A percentile compares a stretch with the other conserved stretches of the same genome.
Conservation (phyloP, 352 stramenopile genomes). For the Elongisporangium anandrum region DNA sequence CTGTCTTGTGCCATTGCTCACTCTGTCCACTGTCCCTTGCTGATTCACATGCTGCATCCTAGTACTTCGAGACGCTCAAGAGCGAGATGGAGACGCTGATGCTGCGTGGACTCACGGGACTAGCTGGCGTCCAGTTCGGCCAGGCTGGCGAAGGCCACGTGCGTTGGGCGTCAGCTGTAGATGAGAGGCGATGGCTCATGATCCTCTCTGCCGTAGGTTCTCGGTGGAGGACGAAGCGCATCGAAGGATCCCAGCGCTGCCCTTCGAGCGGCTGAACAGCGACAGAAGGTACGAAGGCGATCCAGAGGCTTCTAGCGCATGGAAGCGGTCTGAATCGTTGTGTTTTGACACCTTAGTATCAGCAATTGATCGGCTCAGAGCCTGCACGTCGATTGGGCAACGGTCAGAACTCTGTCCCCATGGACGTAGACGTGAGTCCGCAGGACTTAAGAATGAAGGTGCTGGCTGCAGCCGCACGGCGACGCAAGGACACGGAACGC, state of each 20-base stretch:
- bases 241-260: constrained; percentile 8
- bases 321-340: neutral
- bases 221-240: constrained; percentile 17
- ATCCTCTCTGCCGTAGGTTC: constrained; percentile 6
- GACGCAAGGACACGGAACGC: constrained; percentile 31
- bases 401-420: neutral
- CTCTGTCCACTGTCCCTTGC: neutral
- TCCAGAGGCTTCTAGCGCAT: neutral
- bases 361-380: constrained; percentile 28
- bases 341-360: constrained; percentile 16
- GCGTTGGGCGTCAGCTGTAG: constrained; percentile 6
- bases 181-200: neutral
- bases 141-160: constrained; percentile 37
- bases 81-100: constrained; percentile 57
- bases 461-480: constrained; percentile 48
- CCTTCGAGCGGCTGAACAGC: constrained; percentile 31
- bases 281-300: constrained; percentile 21
- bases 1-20: neutral
- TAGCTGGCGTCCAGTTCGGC: constrained; percentile 39
- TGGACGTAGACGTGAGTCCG: constrained; percentile 10
- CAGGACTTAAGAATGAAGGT: constrained; percentile 30
- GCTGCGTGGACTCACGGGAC: constrained; percentile 35
- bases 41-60: neutral
- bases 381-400: constrained; percentile 29
- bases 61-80: constrained; percentile 59